Percentiles rank a stretch among this genome's conserved stretches.
Evolutionary conservation across 176 grass and related monocot genomes (phyloP).

Genomic region (Typha latifolia): DNA sequence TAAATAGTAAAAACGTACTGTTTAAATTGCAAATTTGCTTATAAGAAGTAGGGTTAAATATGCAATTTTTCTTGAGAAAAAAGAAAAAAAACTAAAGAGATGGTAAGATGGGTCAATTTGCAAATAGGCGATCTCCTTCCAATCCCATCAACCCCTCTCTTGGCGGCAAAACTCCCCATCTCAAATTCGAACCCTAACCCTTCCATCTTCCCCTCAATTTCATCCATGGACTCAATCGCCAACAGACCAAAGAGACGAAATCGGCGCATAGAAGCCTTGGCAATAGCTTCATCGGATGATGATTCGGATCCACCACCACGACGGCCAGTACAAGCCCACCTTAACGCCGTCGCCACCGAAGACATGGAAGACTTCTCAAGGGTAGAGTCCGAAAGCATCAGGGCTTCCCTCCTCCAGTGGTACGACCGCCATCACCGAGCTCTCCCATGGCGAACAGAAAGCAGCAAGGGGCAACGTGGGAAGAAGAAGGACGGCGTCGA

Average conservation of each 20-base stretch:
- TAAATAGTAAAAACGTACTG: no score
- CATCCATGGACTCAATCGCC: neutral
- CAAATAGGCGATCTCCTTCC: neutral
- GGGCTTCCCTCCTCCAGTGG: conserved; percentile 54
- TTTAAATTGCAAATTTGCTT: no score
- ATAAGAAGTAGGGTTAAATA: no score
- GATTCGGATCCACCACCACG: neutral
- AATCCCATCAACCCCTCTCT: neutral
- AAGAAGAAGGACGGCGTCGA: neutral
- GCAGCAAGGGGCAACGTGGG: neutral
- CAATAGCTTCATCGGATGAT: neutral
- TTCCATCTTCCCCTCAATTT: neutral
- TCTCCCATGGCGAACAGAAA: conserved; percentile 62
- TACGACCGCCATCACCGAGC: conserved; percentile 58
- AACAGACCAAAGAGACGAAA: neutral
- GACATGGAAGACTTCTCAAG: conserved; percentile 42
- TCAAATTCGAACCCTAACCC: neutral
- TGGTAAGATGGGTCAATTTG: no score
- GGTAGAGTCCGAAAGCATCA: conserved; percentile 16
- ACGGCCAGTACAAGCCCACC: conserved; percentile 8
- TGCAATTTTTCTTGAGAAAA: no score
- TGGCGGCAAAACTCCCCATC: conserved; percentile 9
- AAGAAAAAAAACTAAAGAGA: no score
- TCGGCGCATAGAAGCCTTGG: neutral
- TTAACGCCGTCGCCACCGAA: neutral